A percentile compares a stretch with the other conserved stretches of the same genome.
Conservation (phyloP, 176 grass and related monocot genomes). For the Bromus sterilis region DNA sequence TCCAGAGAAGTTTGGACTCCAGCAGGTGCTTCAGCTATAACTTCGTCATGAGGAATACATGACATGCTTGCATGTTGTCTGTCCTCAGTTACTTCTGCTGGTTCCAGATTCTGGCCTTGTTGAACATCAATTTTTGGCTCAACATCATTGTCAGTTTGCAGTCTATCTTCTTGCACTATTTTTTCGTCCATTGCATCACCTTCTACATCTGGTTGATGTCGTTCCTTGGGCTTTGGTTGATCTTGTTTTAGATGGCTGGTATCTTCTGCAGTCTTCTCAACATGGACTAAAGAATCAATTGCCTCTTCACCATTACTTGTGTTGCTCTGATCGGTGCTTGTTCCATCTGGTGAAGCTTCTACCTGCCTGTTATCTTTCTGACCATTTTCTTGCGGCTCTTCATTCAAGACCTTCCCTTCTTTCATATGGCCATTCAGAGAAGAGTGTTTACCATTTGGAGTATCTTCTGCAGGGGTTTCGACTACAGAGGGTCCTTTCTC, state of each 20-base stretch:
- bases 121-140: conserved; percentile 2
- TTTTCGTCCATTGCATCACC: not conserved
- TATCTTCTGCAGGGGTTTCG: conserved; percentile 20
- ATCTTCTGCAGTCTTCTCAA: conserved; percentile 27
- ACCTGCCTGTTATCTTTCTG: conserved; percentile 2
- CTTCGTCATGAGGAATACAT: not conserved
- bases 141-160: conserved; percentile 14
- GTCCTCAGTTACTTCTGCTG: conserved; percentile 9
- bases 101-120: conserved; percentile 13
- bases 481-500: conserved; percentile 29
- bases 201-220: conserved; percentile 12
- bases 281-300: not conserved
- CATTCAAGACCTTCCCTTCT: conserved; percentile 6
- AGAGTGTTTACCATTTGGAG: conserved; percentile 7
- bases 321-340: not conserved
- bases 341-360: conserved; percentile 3
- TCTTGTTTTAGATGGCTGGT: conserved; percentile 11
- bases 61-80: conserved; percentile 5
- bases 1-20: conserved; percentile 9
- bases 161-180: not conserved
- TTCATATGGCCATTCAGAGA: conserved; percentile 27
- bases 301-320: conserved; percentile 10
- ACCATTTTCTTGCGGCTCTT: not conserved
- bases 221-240: conserved; percentile 7
- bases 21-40: conserved; percentile 2